Base-by-base conservation (phyloP, 306 rosid genomes). In the Quercus agrifolia region DNA sequence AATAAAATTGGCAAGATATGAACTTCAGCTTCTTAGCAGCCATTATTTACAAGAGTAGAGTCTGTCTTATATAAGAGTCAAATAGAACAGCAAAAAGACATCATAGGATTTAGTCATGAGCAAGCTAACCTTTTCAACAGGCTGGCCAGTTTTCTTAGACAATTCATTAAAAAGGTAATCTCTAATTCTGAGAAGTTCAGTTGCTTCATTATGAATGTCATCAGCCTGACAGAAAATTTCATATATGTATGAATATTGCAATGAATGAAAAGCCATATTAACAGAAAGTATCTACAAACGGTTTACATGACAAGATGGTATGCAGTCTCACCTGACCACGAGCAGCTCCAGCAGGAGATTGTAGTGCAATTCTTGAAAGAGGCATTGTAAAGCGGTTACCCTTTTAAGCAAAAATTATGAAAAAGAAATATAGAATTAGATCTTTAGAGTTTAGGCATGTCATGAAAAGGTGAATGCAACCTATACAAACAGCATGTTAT, bases 291-390 rank as follows among this genome's bases (percentile, higher is more conserved):
- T 57, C n/a, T 17, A 52, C 41, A 5, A 19, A 6, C 52, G 31
- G 23, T 12, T 33, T 49, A 11, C 0, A 30, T 3, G 52, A 64
- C 4, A 73, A 18, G 74, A 74, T n/a, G 20, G 23, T 15, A 76
- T 0, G 79, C 66, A 62, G 51, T 31, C 77, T 73, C 84, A 93
- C 99, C 98, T 89, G 99, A 66, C 99, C 99, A 33, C 97, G 97
- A 70, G 99, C 99, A 82, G 94, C 82, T 77, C 98, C 99, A 5
- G 91, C 98, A 41, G 96, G 98, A 78, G 99, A 85, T 71, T 91
- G 90, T 73, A 95, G 81, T 4, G 93, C 87, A 71, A 95, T 82
- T 86, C 96, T 91, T 83, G 98, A 82, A 30, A 90, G 90, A 83
- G 98, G 97, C 98, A 91, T 95, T 75, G 97, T 83, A 79, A 49